Conservation (phyloP, 139 green algal species). For the Coelastrella sp. region DNA sequence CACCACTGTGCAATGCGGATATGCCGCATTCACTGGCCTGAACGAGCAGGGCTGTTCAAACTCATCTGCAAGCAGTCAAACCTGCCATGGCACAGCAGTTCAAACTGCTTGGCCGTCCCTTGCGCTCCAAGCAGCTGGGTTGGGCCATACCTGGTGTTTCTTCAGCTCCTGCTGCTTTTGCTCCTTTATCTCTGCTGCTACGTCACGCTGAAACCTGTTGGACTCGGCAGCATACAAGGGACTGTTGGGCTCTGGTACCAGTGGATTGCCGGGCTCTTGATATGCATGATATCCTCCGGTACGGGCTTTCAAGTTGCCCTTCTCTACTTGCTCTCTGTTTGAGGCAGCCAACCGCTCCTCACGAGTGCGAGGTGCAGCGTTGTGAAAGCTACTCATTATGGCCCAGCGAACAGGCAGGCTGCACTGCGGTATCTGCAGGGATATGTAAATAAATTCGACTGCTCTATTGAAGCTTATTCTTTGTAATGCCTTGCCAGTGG, state of each 20-base stretch:
- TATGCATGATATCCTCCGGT: conserved; percentile 3
- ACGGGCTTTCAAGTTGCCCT: conserved; percentile 11
- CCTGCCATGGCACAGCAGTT: too few species aligned
- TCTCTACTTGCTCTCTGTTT: conserved; percentile 27
- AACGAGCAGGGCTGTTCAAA: too few species aligned
- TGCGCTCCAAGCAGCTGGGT: not conserved
- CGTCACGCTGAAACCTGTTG: conserved; percentile 52
- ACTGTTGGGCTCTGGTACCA: conserved; percentile 39
- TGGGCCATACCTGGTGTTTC: conserved; percentile 23
- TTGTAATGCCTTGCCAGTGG: too few species aligned
- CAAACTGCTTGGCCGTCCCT: not conserved
- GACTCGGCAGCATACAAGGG: conserved; percentile 45
- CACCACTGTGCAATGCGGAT: too few species aligned
- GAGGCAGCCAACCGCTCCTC: conserved; percentile 27
- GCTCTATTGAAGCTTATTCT: too few species aligned
- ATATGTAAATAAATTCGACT: too few species aligned
- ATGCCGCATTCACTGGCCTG: too few species aligned
- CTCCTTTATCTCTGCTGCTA: conserved; percentile 46
- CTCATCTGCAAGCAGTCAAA: too few species aligned
- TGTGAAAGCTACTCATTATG: conserved; percentile 33
- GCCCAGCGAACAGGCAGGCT: too few species aligned
- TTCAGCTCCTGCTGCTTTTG: conserved; percentile 31
- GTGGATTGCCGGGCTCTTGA: conserved; percentile 33
- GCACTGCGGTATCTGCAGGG: too few species aligned
- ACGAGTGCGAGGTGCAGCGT: conserved; percentile 21